Percentiles rank a stretch among this genome's conserved stretches.
phyloP scores from a whole-genome alignment of 805 yeast genomes.

The Metschnikowia cubensis region DNA sequence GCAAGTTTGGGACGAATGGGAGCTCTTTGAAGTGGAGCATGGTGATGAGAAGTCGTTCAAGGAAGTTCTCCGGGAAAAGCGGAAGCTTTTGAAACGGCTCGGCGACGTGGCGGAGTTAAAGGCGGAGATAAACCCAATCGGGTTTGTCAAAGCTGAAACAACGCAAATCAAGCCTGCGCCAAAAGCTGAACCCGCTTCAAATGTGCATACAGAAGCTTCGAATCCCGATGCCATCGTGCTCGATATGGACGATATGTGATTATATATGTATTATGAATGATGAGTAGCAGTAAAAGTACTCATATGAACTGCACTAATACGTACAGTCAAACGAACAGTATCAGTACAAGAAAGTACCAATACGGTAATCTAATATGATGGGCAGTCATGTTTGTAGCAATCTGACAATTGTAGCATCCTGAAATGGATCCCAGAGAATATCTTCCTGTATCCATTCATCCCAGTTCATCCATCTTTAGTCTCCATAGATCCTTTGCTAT shows the following conservation, averaged over 20 bases:
- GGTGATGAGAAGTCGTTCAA: conserved; percentile 74
- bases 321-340: no score
- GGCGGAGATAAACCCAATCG: conserved; percentile 33
- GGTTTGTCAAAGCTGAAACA: conserved; percentile 43
- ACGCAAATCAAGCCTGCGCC: background rate
- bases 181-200: no score
- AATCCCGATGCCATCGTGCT: conserved; percentile 64
- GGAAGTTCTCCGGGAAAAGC: conserved; percentile 63
- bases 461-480: no score
- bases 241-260: conserved; percentile 38
- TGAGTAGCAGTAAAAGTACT: background rate
- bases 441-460: no score
- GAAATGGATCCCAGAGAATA: no score
- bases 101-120: conserved; percentile 13
- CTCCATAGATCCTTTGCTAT: no score
- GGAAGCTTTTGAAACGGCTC: conserved; percentile 31
- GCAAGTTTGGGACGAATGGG: conserved; percentile 63
- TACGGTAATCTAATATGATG: no score
- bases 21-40: conserved; percentile 61
- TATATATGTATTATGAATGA: no score
- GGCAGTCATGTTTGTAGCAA: background rate
- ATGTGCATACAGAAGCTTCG: no score
- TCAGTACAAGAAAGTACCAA: no score
- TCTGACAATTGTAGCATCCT: no score
- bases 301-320: background rate